A percentile compares a stretch with the other conserved stretches of the same genome.
phyloP scores from a whole-genome alignment of 768 basidiomycete genomes.

The Melanogaster broomeanus region DNA sequence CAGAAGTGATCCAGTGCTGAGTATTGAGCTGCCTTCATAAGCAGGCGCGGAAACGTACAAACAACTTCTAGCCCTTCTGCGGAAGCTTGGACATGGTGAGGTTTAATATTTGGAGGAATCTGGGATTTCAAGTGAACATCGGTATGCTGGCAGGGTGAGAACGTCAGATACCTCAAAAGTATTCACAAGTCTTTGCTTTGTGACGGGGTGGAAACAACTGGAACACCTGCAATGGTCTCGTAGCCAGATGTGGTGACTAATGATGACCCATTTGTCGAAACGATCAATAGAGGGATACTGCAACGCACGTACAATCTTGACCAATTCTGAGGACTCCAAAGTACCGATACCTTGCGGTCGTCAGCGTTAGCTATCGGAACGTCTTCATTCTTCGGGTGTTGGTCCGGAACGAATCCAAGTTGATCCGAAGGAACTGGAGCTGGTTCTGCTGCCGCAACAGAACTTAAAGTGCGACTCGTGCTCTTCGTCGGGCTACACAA shows the following conservation, averaged over 20 bases:
- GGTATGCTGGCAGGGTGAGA: neutral
- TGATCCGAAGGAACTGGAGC: slow-evolving; percentile 30
- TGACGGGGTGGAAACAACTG: slow-evolving; percentile 81
- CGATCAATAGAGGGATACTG: neutral
- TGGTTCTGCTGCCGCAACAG: neutral
- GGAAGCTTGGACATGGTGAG: slow-evolving; percentile 55
- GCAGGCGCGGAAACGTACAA: slow-evolving; percentile 51
- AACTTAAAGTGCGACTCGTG: slow-evolving; percentile 3
- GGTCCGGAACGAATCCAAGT: slow-evolving; percentile 25
- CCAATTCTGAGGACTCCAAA: slow-evolving; percentile 73
- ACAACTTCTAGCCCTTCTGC: slow-evolving; percentile 68
- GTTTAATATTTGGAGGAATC: slow-evolving; percentile 78
- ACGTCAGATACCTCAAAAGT: slow-evolving; percentile 68
- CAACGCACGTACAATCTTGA: slow-evolving; percentile 69
- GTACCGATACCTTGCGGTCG: slow-evolving; percentile 61
- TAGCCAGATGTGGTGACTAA: slow-evolving; percentile 88
- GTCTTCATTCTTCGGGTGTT: slow-evolving; percentile 25
- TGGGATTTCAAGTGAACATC: slow-evolving; percentile 30
- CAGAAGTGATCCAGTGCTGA: neutral
- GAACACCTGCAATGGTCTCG: slow-evolving; percentile 92
- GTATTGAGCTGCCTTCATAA: neutral
- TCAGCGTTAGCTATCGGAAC: slow-evolving; percentile 58
- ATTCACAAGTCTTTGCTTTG: slow-evolving; percentile 87
- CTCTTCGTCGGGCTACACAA: neutral
- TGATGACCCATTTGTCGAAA: slow-evolving; percentile 1